Evolutionary conservation across 1,139 yeast species (phyloP), one percentile per base, ranked within the genome.

Genomic region (Entelexis sorbosivorans): DNA sequence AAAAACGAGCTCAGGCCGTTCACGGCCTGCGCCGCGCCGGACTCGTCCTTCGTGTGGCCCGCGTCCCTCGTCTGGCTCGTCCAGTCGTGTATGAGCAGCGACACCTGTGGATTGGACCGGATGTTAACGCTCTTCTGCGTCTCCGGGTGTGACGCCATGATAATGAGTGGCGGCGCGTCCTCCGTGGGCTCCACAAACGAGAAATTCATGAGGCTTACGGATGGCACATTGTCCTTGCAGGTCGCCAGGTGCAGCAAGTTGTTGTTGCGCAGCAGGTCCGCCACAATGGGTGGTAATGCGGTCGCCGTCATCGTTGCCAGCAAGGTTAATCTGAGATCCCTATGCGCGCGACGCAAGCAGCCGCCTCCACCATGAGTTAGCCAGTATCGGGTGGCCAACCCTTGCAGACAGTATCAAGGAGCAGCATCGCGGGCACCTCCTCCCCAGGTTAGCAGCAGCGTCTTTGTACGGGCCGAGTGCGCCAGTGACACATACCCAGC

Each of bases 191-290:
- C 65, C 11, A 80, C 64, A 59, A 79, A 85, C 5, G 91, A 80
- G 64, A 84, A 88, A 66, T 86, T 88, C 96, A 88, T 88, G 59
- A 88, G 73, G 13, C 91, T 77, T 2, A 87, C 94, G 59, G 88
- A 93, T 8, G 96, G 96, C 53, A 81, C 75, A 49, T 79, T 69
- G 26, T 72, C 66, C 47, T 73, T 68, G 53, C 84, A 77, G 1
- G 96, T 88, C 9, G 89, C 96, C 49, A 88, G 72, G 65, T 88
- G 96, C 42, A 88, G 77, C 45, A 59, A 50, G 39, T 55, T 52
- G 50, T 55, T 56, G 53, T 48, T 50, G 32, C 45, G 43, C 29
- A 59, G 51, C 49, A 59, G 47, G 13, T 52, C 51, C 26, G 35
- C 31, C n/a, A 58, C 55, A 19, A 38, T 31, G 32, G 53, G 45